These are phyloP conservation scores for Primulina tabacum DNA, from an alignment of 257 asterid genomes.

Conservation along the genomic window DNA sequence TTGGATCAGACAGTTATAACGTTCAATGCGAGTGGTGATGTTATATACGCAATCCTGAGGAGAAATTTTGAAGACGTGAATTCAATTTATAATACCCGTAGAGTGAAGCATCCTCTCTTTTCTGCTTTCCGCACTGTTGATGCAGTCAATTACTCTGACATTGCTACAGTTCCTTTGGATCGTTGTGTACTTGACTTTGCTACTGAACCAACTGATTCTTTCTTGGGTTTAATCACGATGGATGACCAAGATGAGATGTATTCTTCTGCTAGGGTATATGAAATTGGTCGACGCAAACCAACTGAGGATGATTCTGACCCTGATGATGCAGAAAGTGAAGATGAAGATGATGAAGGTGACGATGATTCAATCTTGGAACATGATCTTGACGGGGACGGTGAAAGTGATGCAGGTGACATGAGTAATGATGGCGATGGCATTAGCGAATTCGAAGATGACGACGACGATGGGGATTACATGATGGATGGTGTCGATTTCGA, in stretches of 20 bases:
- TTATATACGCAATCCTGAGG: slow-evolving; percentile 82
- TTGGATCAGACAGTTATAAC: slow-evolving; percentile 82
- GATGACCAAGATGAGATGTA: slow-evolving; percentile 96
- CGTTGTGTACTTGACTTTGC: slow-evolving; percentile 96
- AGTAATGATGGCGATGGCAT: slow-evolving; percentile 60
- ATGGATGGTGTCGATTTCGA: slow-evolving; percentile 59
- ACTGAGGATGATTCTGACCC: slow-evolving; percentile 98
- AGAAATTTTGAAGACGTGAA: slow-evolving; percentile 91
- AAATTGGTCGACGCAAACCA: slow-evolving; percentile 87
- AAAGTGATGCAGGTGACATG: slow-evolving; percentile 68
- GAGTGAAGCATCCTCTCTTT: slow-evolving; percentile 90
- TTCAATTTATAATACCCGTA: slow-evolving; percentile 73
- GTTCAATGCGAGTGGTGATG: slow-evolving; percentile 87
- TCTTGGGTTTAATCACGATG: slow-evolving; percentile 85
- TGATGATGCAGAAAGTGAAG: slow-evolving; percentile 91
- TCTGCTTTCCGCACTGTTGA: slow-evolving; percentile 94
- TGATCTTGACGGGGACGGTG: slow-evolving; percentile 64
- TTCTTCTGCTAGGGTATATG: slow-evolving; percentile 88
- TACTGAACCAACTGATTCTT: slow-evolving; percentile 88
- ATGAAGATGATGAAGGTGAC: slow-evolving; percentile 76
- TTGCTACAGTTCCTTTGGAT: slow-evolving; percentile 85
- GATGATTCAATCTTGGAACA: slow-evolving; percentile 62
- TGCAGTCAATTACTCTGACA: slow-evolving; percentile 87
- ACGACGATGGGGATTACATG: slow-evolving; percentile 72
- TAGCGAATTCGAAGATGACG: slow-evolving; percentile 62